Evolutionary conservation across 2,329 filamentous ascomycete genomes (phyloP).

Genomic region (Fusarium heterosporum): DNA sequence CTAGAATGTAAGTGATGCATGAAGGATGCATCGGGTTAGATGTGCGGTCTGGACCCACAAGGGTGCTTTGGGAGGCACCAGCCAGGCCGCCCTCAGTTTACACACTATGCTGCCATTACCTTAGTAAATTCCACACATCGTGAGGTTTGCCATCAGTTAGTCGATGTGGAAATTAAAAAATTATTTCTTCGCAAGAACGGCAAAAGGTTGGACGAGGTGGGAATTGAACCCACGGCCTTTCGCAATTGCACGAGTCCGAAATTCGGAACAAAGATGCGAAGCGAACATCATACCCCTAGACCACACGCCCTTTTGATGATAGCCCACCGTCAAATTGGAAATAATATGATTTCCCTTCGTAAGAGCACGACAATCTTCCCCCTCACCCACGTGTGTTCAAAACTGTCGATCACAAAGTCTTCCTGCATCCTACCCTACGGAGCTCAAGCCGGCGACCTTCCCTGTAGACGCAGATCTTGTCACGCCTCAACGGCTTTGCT

Average conservation of each 20-base stretch:
- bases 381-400: neutral
- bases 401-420: neutral
- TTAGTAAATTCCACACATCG: no score
- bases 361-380: neutral
- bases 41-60: no score
- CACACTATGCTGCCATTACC: no score
- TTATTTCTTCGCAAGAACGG: no score
- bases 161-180: no score
- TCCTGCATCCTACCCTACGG: neutral
- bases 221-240: slow-evolving; percentile 35
- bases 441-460: neutral
- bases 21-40: no score
- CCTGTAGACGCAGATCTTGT: neutral
- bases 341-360: neutral
- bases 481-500: neutral
- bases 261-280: slow-evolving; percentile 17
- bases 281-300: slow-evolving; percentile 34
- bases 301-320: slow-evolving; percentile 6
- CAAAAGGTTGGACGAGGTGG: slow-evolving; percentile 28
- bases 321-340: rapidly evolving
- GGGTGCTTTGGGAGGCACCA: no score
- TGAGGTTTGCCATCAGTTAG: no score
- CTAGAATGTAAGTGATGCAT: no score
- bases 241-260: neutral
- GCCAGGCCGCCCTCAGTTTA: no score